Base-by-base conservation (phyloP, 1,284 basidiomycete genomes). In the Leccinum fallax region DNA sequence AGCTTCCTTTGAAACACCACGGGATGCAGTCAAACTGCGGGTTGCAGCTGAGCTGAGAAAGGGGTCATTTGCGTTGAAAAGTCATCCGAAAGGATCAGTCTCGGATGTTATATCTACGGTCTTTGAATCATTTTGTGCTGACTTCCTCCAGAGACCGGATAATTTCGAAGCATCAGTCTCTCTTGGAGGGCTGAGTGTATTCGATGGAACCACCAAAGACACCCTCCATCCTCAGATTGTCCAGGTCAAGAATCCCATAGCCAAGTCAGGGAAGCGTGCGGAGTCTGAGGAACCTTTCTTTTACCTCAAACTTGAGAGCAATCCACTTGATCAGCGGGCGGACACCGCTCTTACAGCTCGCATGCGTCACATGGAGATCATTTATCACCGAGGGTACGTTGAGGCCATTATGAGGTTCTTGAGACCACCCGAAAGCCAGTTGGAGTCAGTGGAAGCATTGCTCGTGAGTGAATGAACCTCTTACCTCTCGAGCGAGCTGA, bases 281-380 rank as follows among this genome's bases (percentile, higher is more conserved):
- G 75, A 79, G 49, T 65, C 70, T 16, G 77, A 82, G 21, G 87
- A 94, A 57, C 93, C 96, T 2, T 98, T 99, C 83, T 95, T 99
- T 77, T 93, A 86, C 68, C 78, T 97, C 70, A 94, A 93, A 71
- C 94, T 96, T 67, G 98, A 99, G 78, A 89, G 90, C 63, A 96
- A 95, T 67, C 98, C 97, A 8, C 80, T 98, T 49, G 95, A 98
- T 75, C 89, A 92, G 58, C 88, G 94, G 52, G 96, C 98, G 38
- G 97, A 99, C 75, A 97, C 86, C 70, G 95, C 92, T 0, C 79
- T 99, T 60, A 92, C 91, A 6, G 86, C 98, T 59, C 89, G 89
- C 62, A 94, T 99, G 92, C 87, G 95, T 6, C 94, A 97, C 70
- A 93, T 98, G 88, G 97, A 99, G 77, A 94, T 99, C 67, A 93